Conservation (phyloP, 208 protist species). For the Herpetomonas samuelpessoai region DNA sequence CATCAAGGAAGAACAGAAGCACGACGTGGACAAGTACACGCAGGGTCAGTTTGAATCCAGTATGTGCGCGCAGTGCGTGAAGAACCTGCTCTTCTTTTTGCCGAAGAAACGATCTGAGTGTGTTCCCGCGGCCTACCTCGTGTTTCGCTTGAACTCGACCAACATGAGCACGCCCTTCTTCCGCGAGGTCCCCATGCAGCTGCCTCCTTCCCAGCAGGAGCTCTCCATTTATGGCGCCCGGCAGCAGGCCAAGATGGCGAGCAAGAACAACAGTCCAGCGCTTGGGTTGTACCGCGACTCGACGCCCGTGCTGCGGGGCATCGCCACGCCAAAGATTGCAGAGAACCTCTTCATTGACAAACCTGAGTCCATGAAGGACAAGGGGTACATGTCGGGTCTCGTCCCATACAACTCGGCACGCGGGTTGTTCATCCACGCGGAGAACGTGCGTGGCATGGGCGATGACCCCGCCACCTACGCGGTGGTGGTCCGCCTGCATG, state of each 20-base stretch:
- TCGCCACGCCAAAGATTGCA: conserved; percentile 20
- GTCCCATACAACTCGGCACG: conserved; percentile 45
- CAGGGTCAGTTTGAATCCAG: conserved; percentile 49
- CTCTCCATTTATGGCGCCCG: conserved; percentile 29
- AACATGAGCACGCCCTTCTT: conserved; percentile 27
- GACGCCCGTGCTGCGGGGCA: conserved; percentile 1
- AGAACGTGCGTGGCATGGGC: conserved; percentile 49
- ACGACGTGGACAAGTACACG: conserved; percentile 37
- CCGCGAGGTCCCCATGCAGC: conserved; percentile 49
- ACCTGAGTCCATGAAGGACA: conserved; percentile 21
- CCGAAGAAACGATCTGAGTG: conserved; percentile 37
- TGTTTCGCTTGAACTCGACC: conserved; percentile 46
- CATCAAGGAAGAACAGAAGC: conserved; percentile 37
- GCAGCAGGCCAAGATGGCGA: conserved; percentile 7
- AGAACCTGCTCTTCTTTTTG: conserved; percentile 35
- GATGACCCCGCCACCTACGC: conserved; percentile 45
- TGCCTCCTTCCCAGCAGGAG: conserved; percentile 48
- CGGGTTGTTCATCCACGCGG: conserved; percentile 54
- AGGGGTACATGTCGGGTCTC: conserved; percentile 26
- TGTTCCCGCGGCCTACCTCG: conserved; percentile 45
- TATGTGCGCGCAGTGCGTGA: conserved; percentile 55
- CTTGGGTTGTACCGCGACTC: conserved; percentile 9
- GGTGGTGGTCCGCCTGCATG: conserved; percentile 28
- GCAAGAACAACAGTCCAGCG: not conserved
- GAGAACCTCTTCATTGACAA: conserved; percentile 33